phyloP scores from a whole-genome alignment of 306 rosid genomes.

The Glycine soja region DNA sequence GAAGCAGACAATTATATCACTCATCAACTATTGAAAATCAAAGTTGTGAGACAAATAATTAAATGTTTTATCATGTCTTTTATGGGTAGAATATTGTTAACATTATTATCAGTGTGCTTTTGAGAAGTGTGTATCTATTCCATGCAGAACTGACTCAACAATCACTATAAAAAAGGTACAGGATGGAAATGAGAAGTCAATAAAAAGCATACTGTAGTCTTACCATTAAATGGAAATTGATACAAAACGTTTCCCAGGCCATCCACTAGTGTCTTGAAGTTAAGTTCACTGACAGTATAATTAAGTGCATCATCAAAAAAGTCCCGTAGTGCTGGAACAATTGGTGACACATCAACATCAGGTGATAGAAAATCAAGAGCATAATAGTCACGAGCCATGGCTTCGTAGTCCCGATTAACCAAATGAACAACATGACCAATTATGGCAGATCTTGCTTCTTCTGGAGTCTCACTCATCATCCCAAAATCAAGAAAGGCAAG shows the following conservation, averaged over 20 bases:
- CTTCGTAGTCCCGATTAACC: constrained; percentile 95
- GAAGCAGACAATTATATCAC: constrained; percentile 21
- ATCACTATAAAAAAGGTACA: background rate
- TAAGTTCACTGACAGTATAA: constrained; percentile 91
- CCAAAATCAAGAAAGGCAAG: constrained; percentile 97
- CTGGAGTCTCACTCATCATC: constrained; percentile 98
- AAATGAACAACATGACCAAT: constrained; percentile 96
- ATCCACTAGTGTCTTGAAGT: constrained; percentile 91
- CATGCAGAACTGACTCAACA: constrained; percentile 6
- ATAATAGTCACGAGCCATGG: constrained; percentile 95
- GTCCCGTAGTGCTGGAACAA: constrained; percentile 85
- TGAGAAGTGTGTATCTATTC: constrained; percentile 2
- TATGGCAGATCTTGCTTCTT: constrained; percentile 87
- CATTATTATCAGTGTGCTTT: background rate
- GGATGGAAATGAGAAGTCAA: constrained; percentile 21
- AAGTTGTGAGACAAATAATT: constrained; percentile 11
- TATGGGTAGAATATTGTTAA: background rate
- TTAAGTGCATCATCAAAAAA: constrained; percentile 90
- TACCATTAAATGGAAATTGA: constrained; percentile 91
- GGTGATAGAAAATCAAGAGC: constrained; percentile 82
- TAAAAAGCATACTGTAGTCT: constrained; percentile 47
- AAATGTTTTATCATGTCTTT: background rate
- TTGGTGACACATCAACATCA: constrained; percentile 89
- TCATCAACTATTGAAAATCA: constrained; percentile 21
- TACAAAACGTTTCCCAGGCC: constrained; percentile 90